Base-by-base conservation (phyloP, 495 filamentous ascomycete species). In the Aeminium ludgeri region DNA sequence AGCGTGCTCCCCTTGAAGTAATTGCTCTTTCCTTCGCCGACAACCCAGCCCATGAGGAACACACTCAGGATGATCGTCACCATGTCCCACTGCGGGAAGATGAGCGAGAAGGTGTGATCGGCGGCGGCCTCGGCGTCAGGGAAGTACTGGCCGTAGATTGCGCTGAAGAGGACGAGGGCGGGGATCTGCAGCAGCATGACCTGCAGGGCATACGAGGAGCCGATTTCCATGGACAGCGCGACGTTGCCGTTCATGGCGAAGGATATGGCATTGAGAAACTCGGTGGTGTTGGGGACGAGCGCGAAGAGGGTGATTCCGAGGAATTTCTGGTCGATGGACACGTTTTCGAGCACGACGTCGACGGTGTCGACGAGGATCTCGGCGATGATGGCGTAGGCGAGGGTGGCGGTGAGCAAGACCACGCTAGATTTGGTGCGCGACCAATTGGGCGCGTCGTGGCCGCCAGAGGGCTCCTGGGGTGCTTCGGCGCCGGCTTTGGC, bases 181-280 rank as follows among this genome's bases (percentile, higher is more conserved):
- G 89, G 89, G 17, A 96, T 86, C 55, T 99, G 89, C 20, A 99
- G 67, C n/a, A 99, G 72, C 59, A 85, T 94, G 42, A 99, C 89
- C 59, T 99, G 89, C 30, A 99, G 67, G 6, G 91, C 91, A 50
- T 99, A 99, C 25, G 87, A 87, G 0, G 85, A 93, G 48, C 89
- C 89, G 48, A 99, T 96, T 57, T 99, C 89, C 91, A 99, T 96
- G 31, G 84, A 92, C 19, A 99, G 68, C 0, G 89, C 89, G 55
- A 99, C 96, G 60, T 99, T 99, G n/a, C 89, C 89, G 52, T 99
- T 96, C 91, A 99, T 99, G 32, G 89, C 89, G 59, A 99, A 99
- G 2, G 86, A 94, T 42, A 99, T 96, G 54, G 91, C 89, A 56
- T 99, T 99, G 65, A 99, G 56, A 54, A 99, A 99, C 58, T 99